These are phyloP conservation scores for Zalaria obscura DNA, from an alignment of 2,329 filamentous ascomycete genomes.

Conservation along the genomic window DNA sequence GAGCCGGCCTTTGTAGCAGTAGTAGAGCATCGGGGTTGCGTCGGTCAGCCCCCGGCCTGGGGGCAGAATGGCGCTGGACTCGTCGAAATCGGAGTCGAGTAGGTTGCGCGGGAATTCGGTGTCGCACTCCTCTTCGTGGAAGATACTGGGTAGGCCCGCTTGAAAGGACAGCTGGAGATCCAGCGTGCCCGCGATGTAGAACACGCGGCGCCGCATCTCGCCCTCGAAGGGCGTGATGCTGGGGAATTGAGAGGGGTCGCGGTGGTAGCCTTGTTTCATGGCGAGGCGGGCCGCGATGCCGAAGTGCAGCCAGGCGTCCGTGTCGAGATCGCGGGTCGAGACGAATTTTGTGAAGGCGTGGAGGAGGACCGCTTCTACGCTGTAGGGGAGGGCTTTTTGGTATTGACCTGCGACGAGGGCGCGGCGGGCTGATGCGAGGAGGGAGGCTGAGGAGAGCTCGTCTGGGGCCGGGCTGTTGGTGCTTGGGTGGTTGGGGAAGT, in stretches of 20 bases:
- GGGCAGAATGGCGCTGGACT: slow-evolving; percentile 1
- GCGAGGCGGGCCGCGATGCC: slow-evolving; percentile 4
- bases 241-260: slow-evolving; percentile 4
- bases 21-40: slow-evolving; percentile 4
- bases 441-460: background rate
- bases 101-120: slow-evolving; percentile 2
- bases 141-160: slow-evolving; percentile 3
- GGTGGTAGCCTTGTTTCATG: slow-evolving; percentile 5
- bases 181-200: slow-evolving; percentile 1
- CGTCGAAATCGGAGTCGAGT: slow-evolving; percentile 5
- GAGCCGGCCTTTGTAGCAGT: slow-evolving; percentile 1
- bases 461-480: too few species aligned
- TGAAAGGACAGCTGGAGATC: slow-evolving; percentile 4
- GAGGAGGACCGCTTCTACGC: slow-evolving; percentile 2
- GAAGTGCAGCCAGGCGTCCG: slow-evolving; percentile 1
- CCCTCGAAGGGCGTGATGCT: slow-evolving; percentile 4
- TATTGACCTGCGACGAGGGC: slow-evolving; percentile 2
- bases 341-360: slow-evolving; percentile 1
- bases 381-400: slow-evolving; percentile 1
- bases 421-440: background rate
- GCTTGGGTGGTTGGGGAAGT: too few species aligned
- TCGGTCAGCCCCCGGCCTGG: background rate
- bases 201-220: slow-evolving; percentile 6
- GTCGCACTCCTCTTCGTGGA: slow-evolving; percentile 4
- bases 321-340: background rate